Percentiles rank a stretch among this genome's conserved stretches.
Conservation (phyloP, 2,329 filamentous ascomycete genomes). For the Fusarium phyllophilum region DNA sequence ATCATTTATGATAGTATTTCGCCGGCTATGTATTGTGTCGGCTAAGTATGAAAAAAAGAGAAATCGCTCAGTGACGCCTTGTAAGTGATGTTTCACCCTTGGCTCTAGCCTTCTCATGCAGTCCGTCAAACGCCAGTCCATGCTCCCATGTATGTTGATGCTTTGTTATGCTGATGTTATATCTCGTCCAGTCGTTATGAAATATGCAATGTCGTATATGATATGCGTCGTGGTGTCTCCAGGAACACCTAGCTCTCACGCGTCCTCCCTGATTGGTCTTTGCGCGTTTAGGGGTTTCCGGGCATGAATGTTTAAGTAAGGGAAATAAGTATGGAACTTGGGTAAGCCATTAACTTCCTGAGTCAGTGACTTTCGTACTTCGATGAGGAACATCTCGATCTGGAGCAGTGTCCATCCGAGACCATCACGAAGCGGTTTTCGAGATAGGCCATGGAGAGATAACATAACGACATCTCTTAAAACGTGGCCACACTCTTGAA, state of each 20-base stretch:
- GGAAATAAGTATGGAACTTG: slow-evolving; percentile 53
- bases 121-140: slow-evolving; percentile 17
- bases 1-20: background rate
- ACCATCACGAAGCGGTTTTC: slow-evolving; percentile 52
- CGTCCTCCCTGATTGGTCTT: background rate
- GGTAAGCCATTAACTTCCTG: slow-evolving; percentile 49
- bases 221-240: background rate
- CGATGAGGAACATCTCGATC: slow-evolving; percentile 57
- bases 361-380: slow-evolving; percentile 53
- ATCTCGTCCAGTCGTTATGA: slow-evolving; percentile 31
- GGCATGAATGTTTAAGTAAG: slow-evolving; percentile 53
- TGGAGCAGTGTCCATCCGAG: slow-evolving; percentile 54
- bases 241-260: background rate
- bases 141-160: slow-evolving; percentile 7
- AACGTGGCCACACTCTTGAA: slow-evolving; percentile 58
- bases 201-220: slow-evolving; percentile 7
- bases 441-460: slow-evolving; percentile 53
- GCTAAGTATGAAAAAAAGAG: background rate
- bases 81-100: background rate
- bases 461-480: slow-evolving; percentile 55
- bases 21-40: background rate
- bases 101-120: slow-evolving; percentile 6
- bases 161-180: background rate
- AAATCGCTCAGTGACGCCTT: slow-evolving; percentile 9
- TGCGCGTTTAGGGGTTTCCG: slow-evolving; percentile 48